Percentiles rank a stretch among this genome's conserved stretches.
These are phyloP conservation scores for Urochloa ruziziensis DNA, from an alignment of 176 grass and related monocot genomes.

Conservation along the genomic window DNA sequence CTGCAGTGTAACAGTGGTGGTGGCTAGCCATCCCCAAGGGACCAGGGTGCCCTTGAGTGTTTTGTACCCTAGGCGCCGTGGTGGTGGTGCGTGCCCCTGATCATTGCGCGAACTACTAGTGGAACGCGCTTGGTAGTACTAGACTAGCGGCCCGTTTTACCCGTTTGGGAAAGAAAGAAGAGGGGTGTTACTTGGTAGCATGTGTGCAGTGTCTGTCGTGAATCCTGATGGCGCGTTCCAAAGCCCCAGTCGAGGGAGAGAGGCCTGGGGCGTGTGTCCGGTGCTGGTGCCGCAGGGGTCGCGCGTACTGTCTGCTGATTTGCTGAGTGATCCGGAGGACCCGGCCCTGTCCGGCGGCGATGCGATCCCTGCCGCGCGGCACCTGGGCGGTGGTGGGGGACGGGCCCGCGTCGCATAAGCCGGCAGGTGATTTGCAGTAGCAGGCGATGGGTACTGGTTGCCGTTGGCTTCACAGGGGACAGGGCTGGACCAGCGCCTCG, in stretches of 20 bases:
- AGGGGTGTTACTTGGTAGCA: not conserved
- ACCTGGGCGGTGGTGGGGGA: no score
- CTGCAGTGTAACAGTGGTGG: not conserved
- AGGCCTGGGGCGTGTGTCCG: no score
- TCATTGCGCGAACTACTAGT: not conserved
- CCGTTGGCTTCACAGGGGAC: no score
- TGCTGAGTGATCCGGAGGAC: no score
- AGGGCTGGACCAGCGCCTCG: no score
- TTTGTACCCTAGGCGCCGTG: not conserved
- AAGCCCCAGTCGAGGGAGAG: no score
- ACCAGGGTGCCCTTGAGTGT: not conserved
- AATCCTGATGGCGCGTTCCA: not conserved
- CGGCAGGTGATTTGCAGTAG: not conserved
- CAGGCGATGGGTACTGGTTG: no score
- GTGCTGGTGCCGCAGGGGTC: no score
- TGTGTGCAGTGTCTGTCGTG: not conserved
- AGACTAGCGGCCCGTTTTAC: not conserved
- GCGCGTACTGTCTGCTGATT: no score
- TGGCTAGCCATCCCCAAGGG: not conserved
- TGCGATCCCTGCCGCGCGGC: not conserved
- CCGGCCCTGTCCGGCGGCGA: not conserved
- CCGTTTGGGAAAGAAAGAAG: not conserved
- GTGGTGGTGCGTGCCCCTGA: not conserved
- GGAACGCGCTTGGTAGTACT: not conserved
- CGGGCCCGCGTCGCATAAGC: not conserved